These are phyloP conservation scores for Colletotrichum shisoi DNA, from an alignment of 2,329 filamentous ascomycete species.

Conservation along the genomic window DNA sequence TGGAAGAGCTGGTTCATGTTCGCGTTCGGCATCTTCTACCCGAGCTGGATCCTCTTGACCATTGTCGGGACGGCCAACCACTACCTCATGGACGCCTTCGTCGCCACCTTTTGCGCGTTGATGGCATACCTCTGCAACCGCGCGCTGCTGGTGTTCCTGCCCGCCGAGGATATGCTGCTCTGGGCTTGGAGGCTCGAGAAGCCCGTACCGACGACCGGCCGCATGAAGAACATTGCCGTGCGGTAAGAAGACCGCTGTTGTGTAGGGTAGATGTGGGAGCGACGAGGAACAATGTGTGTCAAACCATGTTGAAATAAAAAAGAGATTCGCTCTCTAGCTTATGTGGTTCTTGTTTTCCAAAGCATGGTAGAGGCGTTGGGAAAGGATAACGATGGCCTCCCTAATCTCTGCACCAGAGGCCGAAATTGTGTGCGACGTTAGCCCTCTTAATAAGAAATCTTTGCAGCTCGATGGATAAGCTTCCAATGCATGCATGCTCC, in stretches of 20 bases:
- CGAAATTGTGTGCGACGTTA: conserved; percentile 7
- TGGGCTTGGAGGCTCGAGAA: conserved; percentile 70
- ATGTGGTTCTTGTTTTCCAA: conserved; percentile 7
- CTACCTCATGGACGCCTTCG: conserved; percentile 72
- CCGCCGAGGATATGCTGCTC: conserved; percentile 71
- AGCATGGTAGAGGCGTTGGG: conserved; percentile 36
- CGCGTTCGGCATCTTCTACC: conserved; percentile 59
- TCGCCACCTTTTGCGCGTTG: conserved; percentile 67
- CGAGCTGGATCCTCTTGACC: conserved; percentile 60
- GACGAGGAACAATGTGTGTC: not conserved
- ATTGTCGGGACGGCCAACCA: conserved; percentile 71
- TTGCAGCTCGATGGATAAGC: conserved; percentile 3
- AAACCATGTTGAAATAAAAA: conserved; percentile 17
- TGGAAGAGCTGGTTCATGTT: conserved; percentile 45
- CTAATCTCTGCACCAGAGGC: conserved; percentile 9
- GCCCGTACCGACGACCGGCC: conserved; percentile 61
- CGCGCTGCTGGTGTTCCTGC: conserved; percentile 65
- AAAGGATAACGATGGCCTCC: conserved; percentile 16
- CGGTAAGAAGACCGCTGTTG: not conserved
- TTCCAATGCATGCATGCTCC: not conserved
- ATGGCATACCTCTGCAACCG: conserved; percentile 64
- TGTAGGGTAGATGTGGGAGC: not conserved
- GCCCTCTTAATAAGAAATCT: conserved; percentile 29
- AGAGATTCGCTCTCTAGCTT: not conserved
- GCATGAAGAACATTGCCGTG: conserved; percentile 41